phyloP scores from a whole-genome alignment of 176 grass and related monocot species.

The Aechmea fasciata region DNA sequence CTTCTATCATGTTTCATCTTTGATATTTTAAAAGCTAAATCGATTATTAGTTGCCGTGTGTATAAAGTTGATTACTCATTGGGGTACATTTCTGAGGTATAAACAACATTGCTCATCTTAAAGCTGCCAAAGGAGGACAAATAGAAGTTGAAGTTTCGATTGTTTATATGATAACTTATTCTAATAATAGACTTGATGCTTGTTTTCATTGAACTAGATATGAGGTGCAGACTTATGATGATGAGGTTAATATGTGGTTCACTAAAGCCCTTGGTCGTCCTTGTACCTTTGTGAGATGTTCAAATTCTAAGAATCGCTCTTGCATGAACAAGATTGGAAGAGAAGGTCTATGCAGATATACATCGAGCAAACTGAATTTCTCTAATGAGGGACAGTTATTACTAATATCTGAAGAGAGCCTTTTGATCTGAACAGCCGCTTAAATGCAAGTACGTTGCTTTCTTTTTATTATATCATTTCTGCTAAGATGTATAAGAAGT shows the following conservation, averaged over 20 bases:
- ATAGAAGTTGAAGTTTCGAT: not conserved
- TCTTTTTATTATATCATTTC: not conserved
- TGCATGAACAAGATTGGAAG: slow-evolving; percentile 20
- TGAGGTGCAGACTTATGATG: slow-evolving; percentile 46
- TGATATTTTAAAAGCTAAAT: not conserved
- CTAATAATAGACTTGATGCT: not conserved
- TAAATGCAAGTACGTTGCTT: slow-evolving; percentile 48
- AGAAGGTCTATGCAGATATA: slow-evolving; percentile 50
- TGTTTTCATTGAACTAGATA: slow-evolving; percentile 38
- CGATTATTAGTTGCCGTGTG: no score
- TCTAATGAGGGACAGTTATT: slow-evolving; percentile 84
- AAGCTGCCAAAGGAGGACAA: no score
- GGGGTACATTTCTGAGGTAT: no score
- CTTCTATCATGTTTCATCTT: not conserved
- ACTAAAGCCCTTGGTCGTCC: slow-evolving; percentile 49
- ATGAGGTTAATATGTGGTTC: slow-evolving; percentile 79
- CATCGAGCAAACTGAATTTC: slow-evolving; percentile 65
- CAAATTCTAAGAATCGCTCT: slow-evolving; percentile 40
- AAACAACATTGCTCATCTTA: no score
- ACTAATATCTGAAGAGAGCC: slow-evolving; percentile 69
- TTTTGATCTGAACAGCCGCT: slow-evolving; percentile 63
- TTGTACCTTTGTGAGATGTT: slow-evolving; percentile 77
- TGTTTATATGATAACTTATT: not conserved
- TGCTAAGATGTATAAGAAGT: not conserved
- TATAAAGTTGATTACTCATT: no score